These are phyloP conservation scores for Russula sp. DNA, from an alignment of 768 basidiomycete genomes.

Conservation along the genomic window DNA sequence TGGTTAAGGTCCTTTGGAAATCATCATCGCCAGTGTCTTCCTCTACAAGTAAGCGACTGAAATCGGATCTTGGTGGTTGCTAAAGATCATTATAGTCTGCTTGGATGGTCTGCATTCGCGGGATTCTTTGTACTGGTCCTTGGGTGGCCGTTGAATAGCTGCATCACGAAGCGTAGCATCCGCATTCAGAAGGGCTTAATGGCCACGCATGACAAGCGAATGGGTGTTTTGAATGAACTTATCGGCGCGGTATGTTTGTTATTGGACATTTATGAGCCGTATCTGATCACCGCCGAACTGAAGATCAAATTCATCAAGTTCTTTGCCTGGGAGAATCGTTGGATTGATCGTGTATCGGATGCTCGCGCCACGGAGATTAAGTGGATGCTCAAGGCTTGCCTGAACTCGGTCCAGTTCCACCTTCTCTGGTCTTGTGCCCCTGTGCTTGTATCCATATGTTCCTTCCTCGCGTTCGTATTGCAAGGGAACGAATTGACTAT, in stretches of 20 bases:
- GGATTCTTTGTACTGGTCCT: conserved; percentile 67
- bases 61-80: not conserved
- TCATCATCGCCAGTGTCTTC: conserved; percentile 67
- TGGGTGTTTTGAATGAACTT: conserved; percentile 74
- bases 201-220: conserved; percentile 68
- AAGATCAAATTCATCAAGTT: conserved; percentile 78
- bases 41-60: conserved; percentile 59
- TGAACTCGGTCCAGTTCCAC: conserved; percentile 71
- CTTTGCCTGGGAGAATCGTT: conserved; percentile 77
- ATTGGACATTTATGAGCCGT: not conserved
- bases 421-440: conserved; percentile 75
- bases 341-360: conserved; percentile 64
- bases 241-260: conserved; percentile 54
- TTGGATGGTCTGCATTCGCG: conserved; percentile 69
- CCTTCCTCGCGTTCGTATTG: conserved; percentile 71
- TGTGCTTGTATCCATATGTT: conserved; percentile 73
- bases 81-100: conserved; percentile 42
- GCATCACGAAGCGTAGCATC: conserved; percentile 56
- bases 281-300: not conserved
- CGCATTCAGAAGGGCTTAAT: conserved; percentile 58
- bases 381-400: conserved; percentile 75
- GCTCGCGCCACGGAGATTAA: conserved; percentile 67
- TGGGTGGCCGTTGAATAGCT: conserved; percentile 70
- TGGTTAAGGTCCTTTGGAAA: conserved; percentile 64
- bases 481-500: conserved; percentile 74